A percentile compares a stretch with the other conserved stretches of the same genome.
These are phyloP conservation scores for Solanum hybrid DNA, from an alignment of 305 asterid species.

Conservation along the genomic window DNA sequence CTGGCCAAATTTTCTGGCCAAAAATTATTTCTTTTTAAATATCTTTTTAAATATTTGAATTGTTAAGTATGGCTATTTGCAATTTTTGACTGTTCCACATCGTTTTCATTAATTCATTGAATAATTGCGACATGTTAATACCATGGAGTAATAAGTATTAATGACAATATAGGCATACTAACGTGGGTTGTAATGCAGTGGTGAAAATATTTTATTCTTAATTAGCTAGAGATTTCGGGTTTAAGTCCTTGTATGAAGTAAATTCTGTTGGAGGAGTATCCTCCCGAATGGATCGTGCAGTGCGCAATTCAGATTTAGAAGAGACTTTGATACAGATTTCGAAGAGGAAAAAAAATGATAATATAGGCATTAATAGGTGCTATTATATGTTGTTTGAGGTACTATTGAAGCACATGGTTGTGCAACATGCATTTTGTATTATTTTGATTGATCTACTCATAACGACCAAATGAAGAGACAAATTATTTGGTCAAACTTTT, in stretches of 20 bases:
- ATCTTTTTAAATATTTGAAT: background rate
- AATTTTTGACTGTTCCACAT: background rate
- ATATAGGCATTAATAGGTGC: background rate
- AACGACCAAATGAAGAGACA: background rate
- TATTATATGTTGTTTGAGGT: background rate
- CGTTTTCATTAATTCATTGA: background rate
- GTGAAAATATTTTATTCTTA: too few species aligned
- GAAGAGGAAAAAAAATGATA: background rate
- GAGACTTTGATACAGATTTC: too few species aligned
- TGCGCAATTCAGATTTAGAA: accelerated
- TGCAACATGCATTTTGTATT: background rate
- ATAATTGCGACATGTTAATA: background rate
- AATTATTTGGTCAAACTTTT: background rate
- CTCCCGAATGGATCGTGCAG: accelerated
- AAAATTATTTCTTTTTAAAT: too few species aligned
- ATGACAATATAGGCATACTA: background rate
- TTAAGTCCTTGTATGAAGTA: background rate
- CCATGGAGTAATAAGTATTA: background rate
- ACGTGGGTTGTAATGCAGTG: background rate
- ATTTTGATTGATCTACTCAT: background rate
- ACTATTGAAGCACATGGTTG: background rate
- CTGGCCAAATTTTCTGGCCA: too few species aligned
- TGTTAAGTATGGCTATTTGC: background rate
- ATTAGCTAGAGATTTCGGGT: too few species aligned
- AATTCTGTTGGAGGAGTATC: accelerated